Evolutionary conservation across 108 stramenopile genomes (phyloP).

Genomic region (Conticribra guillardii): DNA sequence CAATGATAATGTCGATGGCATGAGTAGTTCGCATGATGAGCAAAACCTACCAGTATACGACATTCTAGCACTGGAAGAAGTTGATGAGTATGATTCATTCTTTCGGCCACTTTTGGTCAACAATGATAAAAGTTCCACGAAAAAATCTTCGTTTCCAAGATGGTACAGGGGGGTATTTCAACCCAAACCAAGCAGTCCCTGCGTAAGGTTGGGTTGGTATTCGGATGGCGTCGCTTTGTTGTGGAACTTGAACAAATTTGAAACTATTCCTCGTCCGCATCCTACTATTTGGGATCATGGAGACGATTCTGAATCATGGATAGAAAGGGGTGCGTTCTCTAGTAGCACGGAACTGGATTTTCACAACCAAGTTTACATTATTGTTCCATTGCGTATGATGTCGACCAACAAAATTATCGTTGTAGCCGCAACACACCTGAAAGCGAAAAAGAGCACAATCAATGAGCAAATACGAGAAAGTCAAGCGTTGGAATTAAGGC

Average conservation of each 20-base stretch:
- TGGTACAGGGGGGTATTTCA: conserved; percentile 53
- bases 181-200: conserved; percentile 51
- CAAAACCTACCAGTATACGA: conserved; percentile 30
- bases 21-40: no score
- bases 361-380: conserved; percentile 49
- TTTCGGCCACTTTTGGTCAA: conserved; percentile 44
- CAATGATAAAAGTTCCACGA: neutral
- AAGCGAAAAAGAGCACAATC: conserved; percentile 27
- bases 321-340: conserved; percentile 16
- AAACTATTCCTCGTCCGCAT: conserved; percentile 1
- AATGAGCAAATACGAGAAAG: conserved; percentile 40
- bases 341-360: neutral
- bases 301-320: neutral
- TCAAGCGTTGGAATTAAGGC: conserved; percentile 47
- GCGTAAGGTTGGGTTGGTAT: conserved; percentile 56
- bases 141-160: conserved; percentile 9
- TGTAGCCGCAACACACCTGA: conserved; percentile 59
- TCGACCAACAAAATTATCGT: conserved; percentile 28
- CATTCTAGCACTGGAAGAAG: conserved; percentile 62
- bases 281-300: neutral
- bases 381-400: conserved; percentile 38
- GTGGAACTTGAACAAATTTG: conserved; percentile 41
- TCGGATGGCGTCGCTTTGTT: conserved; percentile 64
- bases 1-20: no score
- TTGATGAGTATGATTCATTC: conserved; percentile 56